Conservation (phyloP, 2,329 filamentous ascomycete species). For the Drechslerella coelobrocha region DNA sequence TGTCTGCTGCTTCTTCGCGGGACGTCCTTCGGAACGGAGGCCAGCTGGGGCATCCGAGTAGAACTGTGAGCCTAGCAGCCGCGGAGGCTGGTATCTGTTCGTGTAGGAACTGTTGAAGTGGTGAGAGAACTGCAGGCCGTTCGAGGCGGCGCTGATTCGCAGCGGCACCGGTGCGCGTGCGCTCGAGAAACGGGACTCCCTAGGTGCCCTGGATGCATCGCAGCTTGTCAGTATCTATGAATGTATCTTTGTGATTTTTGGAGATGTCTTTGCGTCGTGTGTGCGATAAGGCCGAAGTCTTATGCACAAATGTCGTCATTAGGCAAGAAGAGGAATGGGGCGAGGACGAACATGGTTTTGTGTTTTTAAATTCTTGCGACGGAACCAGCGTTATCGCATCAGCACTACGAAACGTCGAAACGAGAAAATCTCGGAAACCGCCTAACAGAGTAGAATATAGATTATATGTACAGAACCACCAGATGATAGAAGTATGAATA, state of each 20-base stretch:
- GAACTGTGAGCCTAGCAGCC: conserved; percentile 27
- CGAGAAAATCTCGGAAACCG: not conserved
- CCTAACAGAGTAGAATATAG: not conserved
- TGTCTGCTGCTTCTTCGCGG: conserved; percentile 45
- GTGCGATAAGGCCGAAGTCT: not conserved
- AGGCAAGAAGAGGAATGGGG: not conserved
- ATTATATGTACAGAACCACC: not conserved
- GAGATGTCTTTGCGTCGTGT: conserved; percentile 2
- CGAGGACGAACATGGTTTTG: not conserved
- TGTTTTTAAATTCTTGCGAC: not conserved
- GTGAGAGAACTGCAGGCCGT: conserved; percentile 50
- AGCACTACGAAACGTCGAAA: not conserved
- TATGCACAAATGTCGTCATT: not conserved
- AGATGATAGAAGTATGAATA: too few relatives aligned
- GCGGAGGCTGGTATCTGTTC: conserved; percentile 21
- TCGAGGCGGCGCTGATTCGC: conserved; percentile 44
- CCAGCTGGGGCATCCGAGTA: conserved; percentile 36
- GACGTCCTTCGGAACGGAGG: conserved; percentile 33
- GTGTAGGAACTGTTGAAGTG: conserved; percentile 45
- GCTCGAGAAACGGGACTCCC: conserved; percentile 35
- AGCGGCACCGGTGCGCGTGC: conserved; percentile 24
- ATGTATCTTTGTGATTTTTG: not conserved
- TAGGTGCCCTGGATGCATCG: conserved; percentile 31
- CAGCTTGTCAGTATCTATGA: conserved; percentile 13
- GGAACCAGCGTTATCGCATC: not conserved